These are phyloP conservation scores for Cladophialophora carrionii DNA, from an alignment of 2,329 filamentous ascomycete genomes.

Conservation along the genomic window DNA sequence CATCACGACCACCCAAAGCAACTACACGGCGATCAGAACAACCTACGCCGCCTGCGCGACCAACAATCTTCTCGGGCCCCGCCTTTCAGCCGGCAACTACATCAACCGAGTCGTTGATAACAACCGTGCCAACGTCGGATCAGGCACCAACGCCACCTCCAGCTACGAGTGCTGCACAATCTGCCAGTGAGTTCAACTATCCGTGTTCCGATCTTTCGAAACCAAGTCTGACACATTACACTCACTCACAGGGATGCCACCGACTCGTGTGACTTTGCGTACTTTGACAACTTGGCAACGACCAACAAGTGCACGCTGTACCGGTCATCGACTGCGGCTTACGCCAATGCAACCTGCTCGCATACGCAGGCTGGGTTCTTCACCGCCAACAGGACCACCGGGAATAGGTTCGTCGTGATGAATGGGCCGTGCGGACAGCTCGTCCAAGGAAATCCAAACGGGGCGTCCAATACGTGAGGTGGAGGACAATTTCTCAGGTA, in stretches of 20 bases:
- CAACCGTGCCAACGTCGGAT: constrained; percentile 1
- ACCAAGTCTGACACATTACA: background rate
- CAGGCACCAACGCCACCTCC: constrained; percentile 7
- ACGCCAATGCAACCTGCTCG: background rate
- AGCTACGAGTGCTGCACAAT: constrained; percentile 14
- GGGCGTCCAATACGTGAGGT: background rate
- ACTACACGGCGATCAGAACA: background rate
- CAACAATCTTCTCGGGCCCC: constrained; percentile 12
- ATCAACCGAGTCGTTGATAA: constrained; percentile 6
- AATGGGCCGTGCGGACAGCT: constrained; percentile 14
- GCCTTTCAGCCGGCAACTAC: constrained; percentile 9
- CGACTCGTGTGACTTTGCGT: constrained; percentile 12
- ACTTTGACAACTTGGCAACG: background rate
- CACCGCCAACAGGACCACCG: background rate
- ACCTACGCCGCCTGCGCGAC: constrained; percentile 12
- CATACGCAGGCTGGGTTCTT: constrained; percentile 6
- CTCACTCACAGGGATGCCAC: background rate
- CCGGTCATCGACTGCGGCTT: background rate
- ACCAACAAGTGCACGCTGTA: background rate
- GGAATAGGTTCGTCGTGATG: constrained; percentile 3
- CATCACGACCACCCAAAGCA: background rate
- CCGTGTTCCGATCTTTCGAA: background rate
- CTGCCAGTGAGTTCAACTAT: background rate
- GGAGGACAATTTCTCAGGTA: background rate
- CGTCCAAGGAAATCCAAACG: constrained; percentile 3